Base-by-base conservation (phyloP, 805 yeast species). In the Barnettozyma botsteinii region DNA sequence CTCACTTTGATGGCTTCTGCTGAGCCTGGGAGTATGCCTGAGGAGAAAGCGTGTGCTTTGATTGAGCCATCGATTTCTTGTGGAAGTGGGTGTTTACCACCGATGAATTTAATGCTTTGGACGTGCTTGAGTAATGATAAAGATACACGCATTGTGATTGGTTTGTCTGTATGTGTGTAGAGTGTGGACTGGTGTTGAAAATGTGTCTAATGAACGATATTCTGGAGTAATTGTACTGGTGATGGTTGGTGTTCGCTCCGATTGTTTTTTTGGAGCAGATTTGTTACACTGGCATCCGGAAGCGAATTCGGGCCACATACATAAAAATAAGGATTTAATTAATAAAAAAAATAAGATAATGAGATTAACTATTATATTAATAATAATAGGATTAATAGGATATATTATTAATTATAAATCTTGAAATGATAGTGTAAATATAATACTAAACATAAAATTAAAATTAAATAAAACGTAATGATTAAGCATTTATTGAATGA, bases 31-130 rank as follows among this genome's bases (percentile, higher is more conserved):
- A 65, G 49, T 37, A 65, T 55, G 8, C 76, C 77, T 39, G 57
- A 56, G 12, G 75, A 71, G 50, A 53, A 59, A 30, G 68, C 70
- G 48, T 67, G 72, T 35, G 63, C 67, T 45, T 56, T 62, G 22
- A 59, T 56, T 32, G 61, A 48, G 2, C 67, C 59, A 33, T 67
- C 63, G 48, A 59, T 54, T 42, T 72, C 55, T 59, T 70, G 64
- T 44, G 61, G 61, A 42, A 66, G 59, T 23, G 67, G 56, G 59
- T 81, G 86, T 36, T 87, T 81, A 34, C 88, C 88, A 31, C 97
- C 96, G 34, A 87, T 75, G 58, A 91, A 91, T 56, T 81, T 83
- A 65, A 91, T 91, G 60, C 79, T 68, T 13, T 95, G 96, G 19
- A 72, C 49, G 32, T 46, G 46, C 30, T 25, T 44, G 11, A 47